These are phyloP conservation scores for Yarrowia sp. DNA, from an alignment of 805 yeast genomes.

Conservation along the genomic window DNA sequence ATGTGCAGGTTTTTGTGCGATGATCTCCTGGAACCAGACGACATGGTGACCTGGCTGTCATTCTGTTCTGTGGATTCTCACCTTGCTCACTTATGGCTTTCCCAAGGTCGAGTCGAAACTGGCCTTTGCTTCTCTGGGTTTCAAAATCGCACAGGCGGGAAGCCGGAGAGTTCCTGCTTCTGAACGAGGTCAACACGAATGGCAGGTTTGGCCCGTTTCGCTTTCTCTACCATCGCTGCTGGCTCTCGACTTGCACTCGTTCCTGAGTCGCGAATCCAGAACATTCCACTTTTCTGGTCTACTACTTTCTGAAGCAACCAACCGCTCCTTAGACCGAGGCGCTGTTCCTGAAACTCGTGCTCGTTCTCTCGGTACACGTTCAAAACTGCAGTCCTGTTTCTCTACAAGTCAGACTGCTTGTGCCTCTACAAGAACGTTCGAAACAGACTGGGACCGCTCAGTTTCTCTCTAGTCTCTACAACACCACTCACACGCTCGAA, in stretches of 20 bases:
- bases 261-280: slow-evolving; percentile 55
- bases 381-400: too few relatives aligned
- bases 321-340: slow-evolving; percentile 32
- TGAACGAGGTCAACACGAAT: slow-evolving; percentile 41
- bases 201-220: slow-evolving; percentile 46
- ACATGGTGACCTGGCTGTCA: slow-evolving; percentile 57
- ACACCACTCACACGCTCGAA: too few relatives aligned
- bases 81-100: slow-evolving; percentile 53
- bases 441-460: too few relatives aligned
- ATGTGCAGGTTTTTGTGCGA: slow-evolving; percentile 56
- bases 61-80: slow-evolving; percentile 58
- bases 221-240: too few relatives aligned
- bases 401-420: too few relatives aligned
- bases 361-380: too few relatives aligned
- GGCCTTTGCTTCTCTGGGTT: slow-evolving; percentile 57
- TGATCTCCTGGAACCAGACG: slow-evolving; percentile 83
- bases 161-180: slow-evolving; percentile 64
- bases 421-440: too few relatives aligned
- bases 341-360: slow-evolving; percentile 40
- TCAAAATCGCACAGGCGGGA: slow-evolving; percentile 62
- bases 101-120: slow-evolving; percentile 47
- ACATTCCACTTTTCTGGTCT: slow-evolving; percentile 62
- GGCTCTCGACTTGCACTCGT: slow-evolving; percentile 26
- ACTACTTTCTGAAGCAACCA: slow-evolving; percentile 46
- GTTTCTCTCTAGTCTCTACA: too few relatives aligned